Conservation (phyloP, 139 green algal genomes). For the Eudorina sp. region DNA sequence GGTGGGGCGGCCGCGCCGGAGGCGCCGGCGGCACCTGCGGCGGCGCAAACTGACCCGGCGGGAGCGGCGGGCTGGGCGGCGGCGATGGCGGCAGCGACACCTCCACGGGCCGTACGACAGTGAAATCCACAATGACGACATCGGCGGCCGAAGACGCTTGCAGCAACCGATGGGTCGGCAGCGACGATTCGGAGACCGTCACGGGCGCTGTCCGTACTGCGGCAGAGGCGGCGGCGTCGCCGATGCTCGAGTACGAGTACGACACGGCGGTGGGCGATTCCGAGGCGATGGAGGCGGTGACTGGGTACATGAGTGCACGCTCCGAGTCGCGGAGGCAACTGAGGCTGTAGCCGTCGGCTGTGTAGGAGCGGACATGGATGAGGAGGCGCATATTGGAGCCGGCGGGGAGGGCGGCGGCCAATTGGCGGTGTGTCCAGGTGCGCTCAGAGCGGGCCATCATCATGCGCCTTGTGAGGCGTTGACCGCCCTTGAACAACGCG, state of each 20-base stretch:
- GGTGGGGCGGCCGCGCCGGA: background rate
- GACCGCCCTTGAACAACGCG: conserved; percentile 19
- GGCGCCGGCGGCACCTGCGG: background rate
- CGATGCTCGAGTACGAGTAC: background rate
- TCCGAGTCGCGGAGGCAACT: background rate
- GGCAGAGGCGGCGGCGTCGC: background rate
- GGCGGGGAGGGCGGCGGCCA: background rate
- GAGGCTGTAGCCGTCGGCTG: background rate
- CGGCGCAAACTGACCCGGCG: background rate
- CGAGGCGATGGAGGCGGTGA: too few species aligned
- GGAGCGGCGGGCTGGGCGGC: conserved; percentile 18
- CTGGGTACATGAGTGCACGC: background rate
- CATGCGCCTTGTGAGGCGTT: background rate
- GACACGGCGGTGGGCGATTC: too few species aligned
- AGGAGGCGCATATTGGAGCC: background rate
- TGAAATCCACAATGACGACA: conserved; percentile 17
- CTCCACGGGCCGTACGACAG: background rate
- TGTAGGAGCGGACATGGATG: background rate
- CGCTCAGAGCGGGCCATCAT: background rate
- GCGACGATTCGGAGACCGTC: too few species aligned
- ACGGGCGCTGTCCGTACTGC: too few species aligned
- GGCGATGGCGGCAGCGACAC: conserved; percentile 29
- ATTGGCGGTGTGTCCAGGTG: background rate
- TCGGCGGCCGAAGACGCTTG: background rate
- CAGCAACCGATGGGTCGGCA: too few species aligned